Conservation (phyloP, 768 basidiomycete species). For the Tubosaeta brunneosetosa region DNA sequence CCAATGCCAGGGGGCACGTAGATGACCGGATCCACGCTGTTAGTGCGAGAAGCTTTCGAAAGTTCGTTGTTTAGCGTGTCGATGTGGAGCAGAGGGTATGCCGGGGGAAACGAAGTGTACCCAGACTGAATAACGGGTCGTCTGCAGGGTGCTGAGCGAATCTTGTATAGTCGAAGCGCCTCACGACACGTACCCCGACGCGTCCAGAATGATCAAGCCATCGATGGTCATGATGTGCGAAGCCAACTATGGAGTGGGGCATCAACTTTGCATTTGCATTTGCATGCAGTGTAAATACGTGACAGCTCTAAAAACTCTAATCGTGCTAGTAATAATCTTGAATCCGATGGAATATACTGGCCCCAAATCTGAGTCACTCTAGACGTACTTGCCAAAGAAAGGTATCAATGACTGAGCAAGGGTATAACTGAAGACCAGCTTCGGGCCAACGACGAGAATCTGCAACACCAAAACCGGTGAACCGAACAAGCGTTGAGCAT, state of each 20-base stretch:
- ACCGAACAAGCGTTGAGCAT: neutral
- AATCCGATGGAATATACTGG: neutral
- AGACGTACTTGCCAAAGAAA: conserved; percentile 82
- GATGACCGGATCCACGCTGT: conserved; percentile 70
- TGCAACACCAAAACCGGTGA: conserved; percentile 28
- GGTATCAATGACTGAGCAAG: conserved; percentile 96
- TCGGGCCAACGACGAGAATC: conserved; percentile 95
- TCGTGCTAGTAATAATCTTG: neutral
- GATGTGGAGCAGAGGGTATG: conserved; percentile 81
- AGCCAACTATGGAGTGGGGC: conserved; percentile 1
- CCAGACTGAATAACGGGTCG: conserved; percentile 87
- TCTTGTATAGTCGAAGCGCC: neutral
- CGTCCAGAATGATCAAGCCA: conserved; percentile 76
- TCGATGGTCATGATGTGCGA: conserved; percentile 61
- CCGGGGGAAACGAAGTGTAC: conserved; percentile 70
- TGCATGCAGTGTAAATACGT: conserved; percentile 3
- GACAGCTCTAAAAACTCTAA: conserved; percentile 12
- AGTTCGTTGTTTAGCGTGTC: conserved; percentile 78
- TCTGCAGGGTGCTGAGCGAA: conserved; percentile 30
- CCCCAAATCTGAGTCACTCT: conserved; percentile 6
- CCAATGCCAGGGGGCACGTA: conserved; percentile 49
- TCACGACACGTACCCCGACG: conserved; percentile 52
- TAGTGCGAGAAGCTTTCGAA: conserved; percentile 47
- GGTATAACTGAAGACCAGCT: conserved; percentile 97
- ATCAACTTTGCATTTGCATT: conserved; percentile 1